Conservation (phyloP, 2,329 filamentous ascomycete genomes). For the Ceratocystis harringtonii region DNA sequence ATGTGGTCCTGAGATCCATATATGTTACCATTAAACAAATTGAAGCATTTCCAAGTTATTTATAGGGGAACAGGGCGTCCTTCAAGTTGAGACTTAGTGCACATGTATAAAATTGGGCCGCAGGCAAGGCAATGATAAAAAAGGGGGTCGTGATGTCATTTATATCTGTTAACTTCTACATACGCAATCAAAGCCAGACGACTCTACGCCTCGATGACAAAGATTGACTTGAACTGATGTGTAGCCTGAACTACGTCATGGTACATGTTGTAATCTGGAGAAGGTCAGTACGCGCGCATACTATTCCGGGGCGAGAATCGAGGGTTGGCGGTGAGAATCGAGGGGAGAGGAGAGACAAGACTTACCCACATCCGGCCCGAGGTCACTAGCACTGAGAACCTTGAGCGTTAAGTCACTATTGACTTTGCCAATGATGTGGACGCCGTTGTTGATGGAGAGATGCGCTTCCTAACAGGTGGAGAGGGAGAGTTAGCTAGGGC, state of each 20-base stretch:
- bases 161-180: not conserved
- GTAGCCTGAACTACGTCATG: slow-evolving; percentile 62
- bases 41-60: not conserved
- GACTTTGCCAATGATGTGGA: slow-evolving; percentile 69
- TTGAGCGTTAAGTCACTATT: slow-evolving; percentile 57
- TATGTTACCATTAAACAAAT: not conserved
- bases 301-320: slow-evolving; percentile 8
- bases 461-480: slow-evolving; percentile 48
- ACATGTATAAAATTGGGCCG: too few species aligned
- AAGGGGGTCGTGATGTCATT: not conserved
- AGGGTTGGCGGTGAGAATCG: not conserved
- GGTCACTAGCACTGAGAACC: slow-evolving; percentile 53
- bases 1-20: not conserved
- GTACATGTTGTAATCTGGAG: slow-evolving; percentile 56
- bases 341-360: slow-evolving; percentile 19
- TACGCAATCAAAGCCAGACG: not conserved
- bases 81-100: not conserved
- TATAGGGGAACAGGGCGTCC: not conserved
- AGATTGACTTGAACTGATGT: slow-evolving; percentile 67
- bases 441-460: slow-evolving; percentile 51
- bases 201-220: slow-evolving; percentile 27
- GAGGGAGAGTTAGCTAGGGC: not conserved
- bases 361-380: slow-evolving; percentile 55
- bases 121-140: not conserved
- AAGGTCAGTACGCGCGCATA: not conserved